Conservation (phyloP, 768 basidiomycete species). For the Saitozyma podzolica region DNA sequence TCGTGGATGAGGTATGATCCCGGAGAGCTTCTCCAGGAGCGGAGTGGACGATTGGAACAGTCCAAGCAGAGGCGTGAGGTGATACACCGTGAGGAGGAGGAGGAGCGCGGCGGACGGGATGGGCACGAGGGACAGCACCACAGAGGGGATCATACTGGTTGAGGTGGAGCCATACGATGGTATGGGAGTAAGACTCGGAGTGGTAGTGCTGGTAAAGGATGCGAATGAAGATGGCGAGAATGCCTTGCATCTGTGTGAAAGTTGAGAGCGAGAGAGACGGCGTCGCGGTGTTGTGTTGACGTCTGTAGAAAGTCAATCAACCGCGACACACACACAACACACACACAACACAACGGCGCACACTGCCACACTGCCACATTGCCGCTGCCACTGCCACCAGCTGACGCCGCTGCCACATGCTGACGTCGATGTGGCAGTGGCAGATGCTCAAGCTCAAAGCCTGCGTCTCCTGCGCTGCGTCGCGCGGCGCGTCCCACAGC, state of each 20-base stretch:
- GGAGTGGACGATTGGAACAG: conserved; percentile 14
- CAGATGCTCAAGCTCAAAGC: too few species aligned
- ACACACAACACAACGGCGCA: neutral
- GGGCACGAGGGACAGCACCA: conserved; percentile 23
- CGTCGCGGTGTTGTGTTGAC: too few species aligned
- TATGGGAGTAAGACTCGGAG: neutral
- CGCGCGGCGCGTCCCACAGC: too few species aligned
- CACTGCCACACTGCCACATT: neutral
- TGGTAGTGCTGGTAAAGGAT: too few species aligned
- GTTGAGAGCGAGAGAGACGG: too few species aligned
- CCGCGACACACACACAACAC: neutral
- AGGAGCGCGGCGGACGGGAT: conserved; percentile 30
- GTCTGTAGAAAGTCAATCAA: neutral
- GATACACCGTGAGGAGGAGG: conserved; percentile 23
- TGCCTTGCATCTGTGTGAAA: too few species aligned
- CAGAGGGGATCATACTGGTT: conserved; percentile 24
- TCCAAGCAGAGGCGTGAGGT: conserved; percentile 32
- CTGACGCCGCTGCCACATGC: too few species aligned
- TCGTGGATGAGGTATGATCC: conserved; percentile 36
- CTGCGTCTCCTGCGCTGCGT: too few species aligned
- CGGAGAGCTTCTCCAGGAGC: conserved; percentile 22
- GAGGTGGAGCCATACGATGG: neutral
- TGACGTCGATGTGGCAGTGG: too few species aligned
- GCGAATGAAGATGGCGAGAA: neutral
- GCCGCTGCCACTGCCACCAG: too few species aligned